Conservation (phyloP, 2,329 filamentous ascomycete genomes). For the Bertia moriformis region DNA sequence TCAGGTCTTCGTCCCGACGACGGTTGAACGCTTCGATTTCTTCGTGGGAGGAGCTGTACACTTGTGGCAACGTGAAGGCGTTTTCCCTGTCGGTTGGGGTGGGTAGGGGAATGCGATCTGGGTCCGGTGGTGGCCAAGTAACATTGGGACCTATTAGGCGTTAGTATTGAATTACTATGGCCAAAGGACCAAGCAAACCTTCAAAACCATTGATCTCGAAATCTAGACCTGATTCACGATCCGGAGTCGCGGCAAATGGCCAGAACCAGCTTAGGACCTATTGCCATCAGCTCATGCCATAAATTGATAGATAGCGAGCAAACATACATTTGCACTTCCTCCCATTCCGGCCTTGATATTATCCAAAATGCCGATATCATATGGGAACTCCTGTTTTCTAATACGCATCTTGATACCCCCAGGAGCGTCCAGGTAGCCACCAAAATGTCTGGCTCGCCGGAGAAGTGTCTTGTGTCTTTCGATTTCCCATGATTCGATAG, state of each 20-base stretch:
- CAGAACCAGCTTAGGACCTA: constrained; percentile 41
- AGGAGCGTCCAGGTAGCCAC: constrained; percentile 41
- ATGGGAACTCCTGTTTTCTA: constrained; percentile 46
- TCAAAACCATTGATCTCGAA: constrained; percentile 49
- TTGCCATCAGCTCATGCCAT: constrained; percentile 3
- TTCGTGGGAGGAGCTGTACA: too few species aligned
- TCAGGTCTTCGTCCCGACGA: constrained; percentile 34
- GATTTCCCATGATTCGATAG: constrained; percentile 50
- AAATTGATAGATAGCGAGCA: not conserved
- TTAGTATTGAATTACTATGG: not conserved
- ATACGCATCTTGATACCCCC: constrained; percentile 38
- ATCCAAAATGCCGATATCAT: constrained; percentile 46
- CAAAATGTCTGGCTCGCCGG: constrained; percentile 28
- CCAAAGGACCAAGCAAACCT: constrained; percentile 15
- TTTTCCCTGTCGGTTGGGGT: constrained; percentile 6
- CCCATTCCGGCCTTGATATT: constrained; percentile 48
- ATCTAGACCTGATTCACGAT: constrained; percentile 24
- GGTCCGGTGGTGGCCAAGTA: constrained; percentile 30
- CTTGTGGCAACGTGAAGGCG: too few species aligned
- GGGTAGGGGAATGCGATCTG: constrained; percentile 26
- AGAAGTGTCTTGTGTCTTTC: constrained; percentile 28
- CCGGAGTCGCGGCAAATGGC: constrained; percentile 36
- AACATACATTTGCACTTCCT: constrained; percentile 25
- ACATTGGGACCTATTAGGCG: constrained; percentile 14
- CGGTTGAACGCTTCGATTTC: constrained; percentile 36